Evolutionary conservation across 1,139 yeast genomes (phyloP).

Genomic region (Yamadazyma trypodendri): DNA sequence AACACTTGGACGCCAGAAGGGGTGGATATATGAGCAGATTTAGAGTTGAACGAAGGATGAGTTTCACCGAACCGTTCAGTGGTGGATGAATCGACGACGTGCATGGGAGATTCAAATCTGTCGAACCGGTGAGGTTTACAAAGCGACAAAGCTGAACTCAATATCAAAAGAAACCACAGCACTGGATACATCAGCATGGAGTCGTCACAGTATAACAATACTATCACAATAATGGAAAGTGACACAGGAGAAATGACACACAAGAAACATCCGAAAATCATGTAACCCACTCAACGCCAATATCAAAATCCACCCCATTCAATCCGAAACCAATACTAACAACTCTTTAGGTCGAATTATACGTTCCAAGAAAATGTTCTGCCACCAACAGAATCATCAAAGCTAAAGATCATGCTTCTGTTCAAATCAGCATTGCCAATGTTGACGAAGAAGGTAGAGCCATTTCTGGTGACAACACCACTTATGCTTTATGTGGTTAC

Average conservation of each 20-base stretch:
- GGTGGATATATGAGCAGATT: neutral
- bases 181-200: too few relatives aligned
- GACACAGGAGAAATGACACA: too few relatives aligned
- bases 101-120: too few relatives aligned
- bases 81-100: too few relatives aligned
- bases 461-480: conserved; percentile 85
- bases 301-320: neutral
- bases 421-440: conserved; percentile 64
- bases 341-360: conserved; percentile 83
- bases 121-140: too few relatives aligned
- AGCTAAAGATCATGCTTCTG: conserved; percentile 99
- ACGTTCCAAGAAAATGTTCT: conserved; percentile 99
- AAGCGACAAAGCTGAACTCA: too few relatives aligned
- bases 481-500: conserved; percentile 97
- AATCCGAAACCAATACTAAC: conserved; percentile 26
- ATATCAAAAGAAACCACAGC: too few relatives aligned
- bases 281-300: neutral
- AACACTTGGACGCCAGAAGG: neutral
- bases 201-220: too few relatives aligned
- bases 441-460: conserved; percentile 94
- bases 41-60: too few relatives aligned
- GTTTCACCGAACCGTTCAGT: too few relatives aligned
- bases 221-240: too few relatives aligned
- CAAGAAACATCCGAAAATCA: too few relatives aligned
- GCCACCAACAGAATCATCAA: conserved; percentile 99